These are phyloP conservation scores for Penicillium sp. DNA, from an alignment of 2,329 filamentous ascomycete genomes.

Conservation along the genomic window DNA sequence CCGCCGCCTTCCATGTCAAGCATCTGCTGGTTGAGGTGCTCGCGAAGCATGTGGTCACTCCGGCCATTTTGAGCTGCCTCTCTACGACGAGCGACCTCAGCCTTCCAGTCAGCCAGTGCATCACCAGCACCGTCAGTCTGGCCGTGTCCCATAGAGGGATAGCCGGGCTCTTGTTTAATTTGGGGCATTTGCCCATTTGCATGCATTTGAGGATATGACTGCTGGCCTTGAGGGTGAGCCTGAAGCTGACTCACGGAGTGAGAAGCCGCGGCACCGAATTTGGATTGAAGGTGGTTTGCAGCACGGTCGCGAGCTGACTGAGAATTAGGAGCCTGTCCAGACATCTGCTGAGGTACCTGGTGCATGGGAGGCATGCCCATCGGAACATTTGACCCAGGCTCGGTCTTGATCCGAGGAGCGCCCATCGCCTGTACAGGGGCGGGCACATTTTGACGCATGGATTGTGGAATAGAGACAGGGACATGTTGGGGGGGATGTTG, in stretches of 20 bases:
- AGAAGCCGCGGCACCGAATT: slow-evolving; percentile 43
- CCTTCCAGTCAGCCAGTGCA: slow-evolving; percentile 55
- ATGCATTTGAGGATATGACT: slow-evolving; percentile 34
- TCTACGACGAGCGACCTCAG: slow-evolving; percentile 45
- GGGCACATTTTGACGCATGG: slow-evolving; percentile 30
- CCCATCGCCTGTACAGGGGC: slow-evolving; percentile 29
- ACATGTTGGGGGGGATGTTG: slow-evolving; percentile 36
- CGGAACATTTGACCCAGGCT: slow-evolving; percentile 46
- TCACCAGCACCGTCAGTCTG: slow-evolving; percentile 75
- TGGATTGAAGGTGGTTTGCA: slow-evolving; percentile 51
- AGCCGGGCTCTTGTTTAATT: slow-evolving; percentile 40
- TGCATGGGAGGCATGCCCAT: slow-evolving; percentile 35
- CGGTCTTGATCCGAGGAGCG: slow-evolving; percentile 52
- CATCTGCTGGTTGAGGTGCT: slow-evolving; percentile 43
- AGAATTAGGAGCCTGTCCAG: slow-evolving; percentile 38
- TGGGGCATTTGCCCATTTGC: slow-evolving; percentile 42
- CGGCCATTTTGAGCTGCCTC: slow-evolving; percentile 39
- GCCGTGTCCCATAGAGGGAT: slow-evolving; percentile 47
- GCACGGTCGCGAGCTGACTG: slow-evolving; percentile 56
- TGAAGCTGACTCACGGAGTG: slow-evolving; percentile 46
- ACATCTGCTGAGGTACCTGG: slow-evolving; percentile 21
- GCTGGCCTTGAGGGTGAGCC: slow-evolving; percentile 40
- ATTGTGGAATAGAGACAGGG: slow-evolving; percentile 33
- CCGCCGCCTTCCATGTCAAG: slow-evolving; percentile 47
- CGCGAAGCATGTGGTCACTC: slow-evolving; percentile 41